Evolutionary conservation across 805 yeast species (phyloP).

Genomic region (Nakazawaea molendinolei): DNA sequence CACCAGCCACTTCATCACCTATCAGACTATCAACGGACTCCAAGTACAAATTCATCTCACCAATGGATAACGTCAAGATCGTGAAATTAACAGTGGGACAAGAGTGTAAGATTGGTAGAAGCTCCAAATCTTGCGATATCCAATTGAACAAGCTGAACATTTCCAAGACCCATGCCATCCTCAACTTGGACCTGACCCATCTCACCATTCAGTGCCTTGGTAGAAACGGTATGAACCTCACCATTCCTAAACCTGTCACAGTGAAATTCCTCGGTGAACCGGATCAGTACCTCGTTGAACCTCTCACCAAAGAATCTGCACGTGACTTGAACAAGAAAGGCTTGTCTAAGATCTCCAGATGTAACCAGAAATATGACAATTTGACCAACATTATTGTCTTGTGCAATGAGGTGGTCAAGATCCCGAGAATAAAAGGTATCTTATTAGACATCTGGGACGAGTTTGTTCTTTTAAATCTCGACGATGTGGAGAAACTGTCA

Average conservation of each 20-base stretch:
- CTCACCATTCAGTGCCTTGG: conserved; percentile 68
- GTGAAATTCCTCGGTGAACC: conserved; percentile 23
- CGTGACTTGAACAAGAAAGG: conserved; percentile 8
- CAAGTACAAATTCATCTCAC: conserved; percentile 22
- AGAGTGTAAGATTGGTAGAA: conserved; percentile 54
- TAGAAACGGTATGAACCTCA: conserved; percentile 69
- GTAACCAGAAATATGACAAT: conserved; percentile 33
- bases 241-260: conserved; percentile 43
- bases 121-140: conserved; percentile 53
- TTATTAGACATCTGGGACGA: conserved; percentile 70
- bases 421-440: conserved; percentile 60
- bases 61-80: conserved; percentile 28
- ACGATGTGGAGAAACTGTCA: conserved; percentile 29
- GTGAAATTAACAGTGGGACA: conserved; percentile 36
- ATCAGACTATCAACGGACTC: neutral
- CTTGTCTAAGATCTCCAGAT: conserved; percentile 19
- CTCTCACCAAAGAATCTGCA: conserved; percentile 1
- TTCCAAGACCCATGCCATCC: conserved; percentile 58
- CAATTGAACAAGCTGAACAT: conserved; percentile 45
- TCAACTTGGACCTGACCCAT: conserved; percentile 37
- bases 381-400: conserved; percentile 51
- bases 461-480: conserved; percentile 42
- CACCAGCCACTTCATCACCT: neutral
- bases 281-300: conserved; percentile 16
- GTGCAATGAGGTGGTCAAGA: conserved; percentile 53